phyloP scores from a whole-genome alignment of 2,329 filamentous ascomycete genomes.

The Aspergillus sp. region DNA sequence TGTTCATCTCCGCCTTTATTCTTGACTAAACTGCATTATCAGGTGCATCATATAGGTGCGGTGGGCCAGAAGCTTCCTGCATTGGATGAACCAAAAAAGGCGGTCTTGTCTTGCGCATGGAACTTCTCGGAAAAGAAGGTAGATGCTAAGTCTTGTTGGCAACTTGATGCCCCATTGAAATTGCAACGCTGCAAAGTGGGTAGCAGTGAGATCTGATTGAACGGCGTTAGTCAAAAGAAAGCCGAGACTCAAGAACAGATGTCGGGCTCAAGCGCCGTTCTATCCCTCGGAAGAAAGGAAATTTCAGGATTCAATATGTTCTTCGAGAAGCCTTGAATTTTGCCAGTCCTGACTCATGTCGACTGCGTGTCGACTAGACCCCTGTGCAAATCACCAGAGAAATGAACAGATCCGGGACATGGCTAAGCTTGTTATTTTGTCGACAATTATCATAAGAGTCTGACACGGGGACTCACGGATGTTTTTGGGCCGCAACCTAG shows the following conservation, averaged over 20 bases:
- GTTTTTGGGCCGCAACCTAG: neutral
- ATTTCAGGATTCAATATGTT: neutral
- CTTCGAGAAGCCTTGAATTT: neutral
- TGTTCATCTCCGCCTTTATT: conserved; percentile 9
- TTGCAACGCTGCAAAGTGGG: conserved; percentile 1
- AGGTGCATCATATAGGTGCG: conserved; percentile 2
- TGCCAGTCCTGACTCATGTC: neutral
- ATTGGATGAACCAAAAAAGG: conserved; percentile 11
- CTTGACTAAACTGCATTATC: conserved; percentile 1
- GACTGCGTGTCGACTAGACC: neutral
- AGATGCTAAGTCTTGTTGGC: no score
- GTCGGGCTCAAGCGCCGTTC: neutral
- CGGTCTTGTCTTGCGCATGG: neutral
- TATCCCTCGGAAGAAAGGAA: neutral
- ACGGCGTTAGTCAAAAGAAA: neutral
- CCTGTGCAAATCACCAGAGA: conserved; percentile 14
- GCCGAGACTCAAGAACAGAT: neutral
- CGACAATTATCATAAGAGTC: neutral
- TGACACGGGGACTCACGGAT: neutral
- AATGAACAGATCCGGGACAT: neutral
- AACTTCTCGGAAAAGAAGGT: neutral
- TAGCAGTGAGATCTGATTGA: neutral
- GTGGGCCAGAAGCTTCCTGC: neutral
- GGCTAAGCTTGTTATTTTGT: neutral
- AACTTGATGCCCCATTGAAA: neutral